Evolutionary conservation across 2,329 filamentous ascomycete genomes (phyloP).

Genomic region (Xylariaceae sp.): DNA sequence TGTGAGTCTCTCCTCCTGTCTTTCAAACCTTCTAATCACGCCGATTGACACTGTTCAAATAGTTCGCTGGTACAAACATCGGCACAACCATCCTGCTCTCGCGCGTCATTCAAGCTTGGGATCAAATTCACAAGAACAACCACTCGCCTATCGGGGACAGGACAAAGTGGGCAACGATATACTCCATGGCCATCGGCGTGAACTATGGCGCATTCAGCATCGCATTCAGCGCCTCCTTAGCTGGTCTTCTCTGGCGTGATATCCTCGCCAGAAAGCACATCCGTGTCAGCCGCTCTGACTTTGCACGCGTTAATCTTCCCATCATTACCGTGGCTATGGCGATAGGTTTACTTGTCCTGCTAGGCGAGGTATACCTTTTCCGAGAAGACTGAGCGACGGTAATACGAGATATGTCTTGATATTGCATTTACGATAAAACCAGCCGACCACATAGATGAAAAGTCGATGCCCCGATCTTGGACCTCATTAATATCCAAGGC

Average conservation of each 20-base stretch:
- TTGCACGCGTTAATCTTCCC: slow-evolving; percentile 62
- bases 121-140: slow-evolving; percentile 48
- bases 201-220: slow-evolving; percentile 72
- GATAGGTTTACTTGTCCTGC: slow-evolving; percentile 48
- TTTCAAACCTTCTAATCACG: background rate
- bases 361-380: slow-evolving; percentile 54
- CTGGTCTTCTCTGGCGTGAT: slow-evolving; percentile 67
- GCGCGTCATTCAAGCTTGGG: slow-evolving; percentile 65
- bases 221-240: slow-evolving; percentile 65
- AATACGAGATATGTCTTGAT: background rate
- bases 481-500: background rate
- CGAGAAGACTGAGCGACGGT: slow-evolving; percentile 9
- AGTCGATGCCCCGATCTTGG: background rate
- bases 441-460: background rate
- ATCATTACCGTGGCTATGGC: slow-evolving; percentile 64
- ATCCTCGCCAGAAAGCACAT: slow-evolving; percentile 66
- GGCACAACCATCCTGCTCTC: slow-evolving; percentile 69
- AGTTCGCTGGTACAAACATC: slow-evolving; percentile 75
- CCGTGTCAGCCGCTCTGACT: slow-evolving; percentile 56
- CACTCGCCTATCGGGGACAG: slow-evolving; percentile 52
- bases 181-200: slow-evolving; percentile 68
- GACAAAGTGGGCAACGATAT: slow-evolving; percentile 68
- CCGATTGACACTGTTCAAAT: background rate
- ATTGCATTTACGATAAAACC: background rate
- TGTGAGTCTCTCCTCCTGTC: slow-evolving; percentile 42